Percentiles rank a stretch among this genome's conserved stretches.
phyloP scores from a whole-genome alignment of 1,284 basidiomycete species.

The Melampsora americana region DNA sequence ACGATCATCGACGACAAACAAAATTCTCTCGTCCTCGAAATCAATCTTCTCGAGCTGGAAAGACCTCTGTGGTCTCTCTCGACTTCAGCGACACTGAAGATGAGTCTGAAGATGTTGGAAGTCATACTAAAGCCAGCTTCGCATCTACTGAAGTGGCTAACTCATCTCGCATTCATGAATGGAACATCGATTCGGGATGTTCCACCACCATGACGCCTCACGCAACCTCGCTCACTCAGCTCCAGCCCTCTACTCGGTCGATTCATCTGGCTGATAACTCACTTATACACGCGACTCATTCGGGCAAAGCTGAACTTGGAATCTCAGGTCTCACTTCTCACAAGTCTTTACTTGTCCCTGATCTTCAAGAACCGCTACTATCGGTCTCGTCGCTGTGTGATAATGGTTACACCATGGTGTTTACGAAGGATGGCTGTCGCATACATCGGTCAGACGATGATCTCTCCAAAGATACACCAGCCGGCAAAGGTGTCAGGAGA shows the following conservation, averaged over 20 bases:
- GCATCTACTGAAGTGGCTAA: too few relatives aligned
- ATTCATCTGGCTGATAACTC: constrained; percentile 10
- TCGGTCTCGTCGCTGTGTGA: neutral
- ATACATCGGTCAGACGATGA: neutral
- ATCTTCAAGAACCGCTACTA: too few relatives aligned
- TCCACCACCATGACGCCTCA: constrained; percentile 7
- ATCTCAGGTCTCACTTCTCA: neutral
- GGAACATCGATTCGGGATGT: constrained; percentile 14
- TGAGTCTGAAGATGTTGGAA: too few relatives aligned
- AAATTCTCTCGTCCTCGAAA: too few relatives aligned
- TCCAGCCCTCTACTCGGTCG: neutral
- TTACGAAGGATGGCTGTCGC: neutral
- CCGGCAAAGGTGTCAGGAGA: neutral
- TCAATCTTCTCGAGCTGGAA: too few relatives aligned
- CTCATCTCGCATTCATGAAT: too few relatives aligned
- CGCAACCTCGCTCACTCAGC: neutral
- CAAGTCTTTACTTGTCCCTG: constrained; percentile 9
- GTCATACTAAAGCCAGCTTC: too few relatives aligned
- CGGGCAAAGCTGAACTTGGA: neutral
- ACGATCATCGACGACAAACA: too few relatives aligned
- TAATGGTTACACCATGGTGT: neutral
- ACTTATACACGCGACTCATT: neutral
- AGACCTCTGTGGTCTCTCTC: too few relatives aligned
- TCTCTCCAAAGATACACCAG: neutral
- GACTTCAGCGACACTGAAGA: too few relatives aligned